A percentile compares a stretch with the other conserved stretches of the same genome.
Evolutionary conservation across 2,329 filamentous ascomycete genomes (phyloP).

Genomic region (Xylaria sp.): DNA sequence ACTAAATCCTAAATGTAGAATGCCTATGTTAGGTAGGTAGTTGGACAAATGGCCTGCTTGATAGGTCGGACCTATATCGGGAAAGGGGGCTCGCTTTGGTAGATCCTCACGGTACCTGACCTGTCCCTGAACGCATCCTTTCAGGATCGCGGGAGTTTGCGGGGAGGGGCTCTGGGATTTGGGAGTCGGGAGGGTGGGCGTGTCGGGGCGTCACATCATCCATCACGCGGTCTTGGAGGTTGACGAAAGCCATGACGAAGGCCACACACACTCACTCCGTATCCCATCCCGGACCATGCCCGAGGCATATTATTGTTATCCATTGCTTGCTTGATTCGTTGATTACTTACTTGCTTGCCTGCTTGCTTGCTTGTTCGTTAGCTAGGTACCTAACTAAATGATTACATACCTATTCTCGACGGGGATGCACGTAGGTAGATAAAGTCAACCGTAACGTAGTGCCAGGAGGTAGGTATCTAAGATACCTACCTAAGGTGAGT

Average conservation of each 20-base stretch:
- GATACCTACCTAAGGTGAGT: not conserved
- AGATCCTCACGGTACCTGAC: not conserved
- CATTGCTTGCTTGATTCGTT: not conserved
- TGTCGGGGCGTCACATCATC: not conserved
- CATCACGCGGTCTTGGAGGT: not conserved
- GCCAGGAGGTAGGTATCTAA: too few species aligned
- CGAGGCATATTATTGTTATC: not conserved
- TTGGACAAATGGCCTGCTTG: not conserved
- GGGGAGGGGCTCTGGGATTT: not conserved
- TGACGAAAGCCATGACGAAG: not conserved
- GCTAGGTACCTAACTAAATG: not conserved
- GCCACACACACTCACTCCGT: too few species aligned
- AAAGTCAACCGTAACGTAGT: not conserved
- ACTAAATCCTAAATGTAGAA: too few species aligned
- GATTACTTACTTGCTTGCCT: not conserved
- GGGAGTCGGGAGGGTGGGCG: not conserved
- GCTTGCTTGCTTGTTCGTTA: not conserved
- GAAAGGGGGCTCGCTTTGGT: constrained; percentile 14
- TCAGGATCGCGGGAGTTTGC: not conserved
- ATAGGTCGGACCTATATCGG: constrained; percentile 27
- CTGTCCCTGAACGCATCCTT: constrained; percentile 7
- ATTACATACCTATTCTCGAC: not conserved
- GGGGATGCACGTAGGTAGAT: not conserved
- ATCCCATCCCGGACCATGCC: not conserved
- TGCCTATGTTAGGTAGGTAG: not conserved